These are phyloP conservation scores for Myrica gale DNA, from an alignment of 306 rosid genomes.

Conservation along the genomic window DNA sequence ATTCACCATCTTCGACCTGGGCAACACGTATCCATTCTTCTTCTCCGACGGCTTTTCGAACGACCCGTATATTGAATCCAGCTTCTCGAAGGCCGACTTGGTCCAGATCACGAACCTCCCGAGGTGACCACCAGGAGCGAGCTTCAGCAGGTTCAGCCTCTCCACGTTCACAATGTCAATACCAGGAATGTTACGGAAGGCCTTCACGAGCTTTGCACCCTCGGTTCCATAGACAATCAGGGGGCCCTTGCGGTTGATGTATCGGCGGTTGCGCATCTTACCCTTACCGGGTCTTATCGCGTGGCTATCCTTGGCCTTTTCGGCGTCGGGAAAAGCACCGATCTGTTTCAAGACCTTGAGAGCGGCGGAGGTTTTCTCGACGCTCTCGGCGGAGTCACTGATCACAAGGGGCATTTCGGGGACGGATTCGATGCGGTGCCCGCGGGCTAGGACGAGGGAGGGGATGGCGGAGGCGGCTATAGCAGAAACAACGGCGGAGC, in stretches of 20 bases:
- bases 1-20: conserved; percentile 74
- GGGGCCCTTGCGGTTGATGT: conserved; percentile 71
- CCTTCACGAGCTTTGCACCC: conserved; percentile 76
- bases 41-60: conserved; percentile 69
- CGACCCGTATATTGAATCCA: conserved; percentile 75
- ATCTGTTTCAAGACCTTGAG: conserved; percentile 61
- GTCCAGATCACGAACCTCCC: conserved; percentile 88
- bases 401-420: conserved; percentile 74
- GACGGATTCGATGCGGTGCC: conserved; percentile 66
- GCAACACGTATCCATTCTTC: conserved; percentile 66
- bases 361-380: conserved; percentile 69
- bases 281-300: conserved; percentile 78
- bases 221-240: conserved; percentile 68
- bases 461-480: conserved; percentile 81
- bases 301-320: conserved; percentile 75
- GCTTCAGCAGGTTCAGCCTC: conserved; percentile 64
- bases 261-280: conserved; percentile 74
- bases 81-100: conserved; percentile 74
- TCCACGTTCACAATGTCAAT: conserved; percentile 69
- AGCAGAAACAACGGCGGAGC: conserved; percentile 75
- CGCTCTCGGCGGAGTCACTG: conserved; percentile 63
- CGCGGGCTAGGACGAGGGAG: conserved; percentile 65
- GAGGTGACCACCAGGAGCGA: conserved; percentile 85
- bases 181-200: conserved; percentile 72
- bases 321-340: conserved; percentile 66